Evolutionary conservation across 306 rosid species (phyloP).

Genomic region (Lablab purpureus): DNA sequence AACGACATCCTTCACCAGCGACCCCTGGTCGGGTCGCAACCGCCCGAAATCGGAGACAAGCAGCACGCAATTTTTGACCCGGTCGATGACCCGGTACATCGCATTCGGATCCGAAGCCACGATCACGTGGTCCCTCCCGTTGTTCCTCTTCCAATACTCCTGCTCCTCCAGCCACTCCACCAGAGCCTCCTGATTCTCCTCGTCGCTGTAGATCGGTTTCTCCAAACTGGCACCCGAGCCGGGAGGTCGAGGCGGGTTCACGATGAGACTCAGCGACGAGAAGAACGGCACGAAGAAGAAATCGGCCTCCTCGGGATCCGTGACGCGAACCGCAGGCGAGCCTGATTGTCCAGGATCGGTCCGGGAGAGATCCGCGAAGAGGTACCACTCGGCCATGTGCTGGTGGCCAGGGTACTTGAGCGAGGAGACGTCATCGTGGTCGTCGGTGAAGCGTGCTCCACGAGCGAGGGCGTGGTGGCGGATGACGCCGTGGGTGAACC

Average conservation of each 20-base stretch:
- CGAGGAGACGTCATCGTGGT: conserved; percentile 12
- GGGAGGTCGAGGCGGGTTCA: conserved; percentile 61
- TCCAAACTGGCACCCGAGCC: conserved; percentile 50
- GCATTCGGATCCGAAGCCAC: conserved; percentile 96
- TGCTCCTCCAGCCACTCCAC: conserved; percentile 84
- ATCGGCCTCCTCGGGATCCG: conserved; percentile 93
- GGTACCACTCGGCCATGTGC: conserved; percentile 96
- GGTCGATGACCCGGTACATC: conserved; percentile 67
- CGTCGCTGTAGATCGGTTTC: conserved; percentile 71
- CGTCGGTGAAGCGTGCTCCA: conserved; percentile 51
- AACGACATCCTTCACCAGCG: conserved; percentile 84
- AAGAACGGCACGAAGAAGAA: conserved; percentile 84
- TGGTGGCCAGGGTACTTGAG: conserved; percentile 94
- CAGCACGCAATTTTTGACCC: conserved; percentile 65
- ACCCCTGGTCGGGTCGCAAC: conserved; percentile 80
- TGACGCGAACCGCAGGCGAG: conserved; percentile 62
- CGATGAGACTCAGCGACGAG: conserved; percentile 81
- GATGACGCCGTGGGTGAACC: conserved; percentile 78
- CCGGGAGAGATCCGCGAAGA: conserved; percentile 67
- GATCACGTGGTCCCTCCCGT: conserved; percentile 89
- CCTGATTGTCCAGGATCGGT: conserved; percentile 62
- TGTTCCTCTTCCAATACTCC: conserved; percentile 78
- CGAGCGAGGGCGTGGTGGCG: conserved; percentile 80
- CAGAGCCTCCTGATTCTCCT: conserved; percentile 83
- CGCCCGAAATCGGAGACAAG: conserved; percentile 91